Base-by-base conservation (phyloP, 495 filamentous ascomycete genomes). In the Penicillium simplicissimum region DNA sequence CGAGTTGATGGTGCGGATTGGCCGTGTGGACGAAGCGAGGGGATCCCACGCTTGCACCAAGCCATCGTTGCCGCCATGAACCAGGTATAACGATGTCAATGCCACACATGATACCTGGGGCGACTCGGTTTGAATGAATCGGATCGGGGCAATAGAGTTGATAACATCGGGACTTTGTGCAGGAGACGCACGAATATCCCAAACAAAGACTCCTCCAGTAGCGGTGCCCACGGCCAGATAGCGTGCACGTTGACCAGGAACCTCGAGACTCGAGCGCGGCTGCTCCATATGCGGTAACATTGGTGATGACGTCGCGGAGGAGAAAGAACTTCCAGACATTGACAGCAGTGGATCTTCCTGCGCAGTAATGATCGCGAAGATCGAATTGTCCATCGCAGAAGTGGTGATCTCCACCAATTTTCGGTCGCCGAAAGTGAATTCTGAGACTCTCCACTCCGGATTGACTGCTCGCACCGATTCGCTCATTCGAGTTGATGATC, bases 41-140 rank as follows among this genome's bases (percentile, higher is more conserved):
- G 91, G 92, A 79, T 98, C 95, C 96, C 96, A 98, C 7, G 92
- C 90, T 69, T 98, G 95, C 8, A 98, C 93, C 8, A 98, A 84
- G 10, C 95, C 94, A 72, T 98, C 95, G 64, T 90, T 96, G 45
- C 95, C 95, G 31, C 95, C 95, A 72, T 96, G 92, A 1, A 97
- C 88, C 28, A 98, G 74, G 67, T 94, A 92, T 8, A 98, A 80
- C 11, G 93, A 92, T 2, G 93, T 91, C 21, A 97, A 71, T 7
- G 88, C 95, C n/a, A 98, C 74, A 64, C 85, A 91, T 10, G 94
- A 89, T 11, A 98, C 86, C 65, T 91, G 83, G 0, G 95, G 93
- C 0, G 95, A 97, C 25, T 97, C 92, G 0, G 95, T 98, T 61
- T 94, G 86, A 56, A 98, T 96, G 47, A 90, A 81, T 17, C 91